These are phyloP conservation scores for Yarrowia galli DNA, from an alignment of 1,139 yeast genomes.

Conservation along the genomic window DNA sequence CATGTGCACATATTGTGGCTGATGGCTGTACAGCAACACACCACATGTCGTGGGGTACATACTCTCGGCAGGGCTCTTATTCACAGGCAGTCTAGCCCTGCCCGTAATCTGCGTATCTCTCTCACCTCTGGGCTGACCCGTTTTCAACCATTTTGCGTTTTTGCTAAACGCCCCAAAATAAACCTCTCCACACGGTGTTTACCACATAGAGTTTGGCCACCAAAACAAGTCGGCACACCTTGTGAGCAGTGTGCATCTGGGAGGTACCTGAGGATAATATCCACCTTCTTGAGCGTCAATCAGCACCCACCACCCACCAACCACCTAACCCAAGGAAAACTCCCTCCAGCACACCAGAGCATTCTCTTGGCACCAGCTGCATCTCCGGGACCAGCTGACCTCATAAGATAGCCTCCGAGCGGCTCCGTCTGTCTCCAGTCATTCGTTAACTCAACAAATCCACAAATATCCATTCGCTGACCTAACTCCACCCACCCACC, in stretches of 20 bases:
- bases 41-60: too few species aligned
- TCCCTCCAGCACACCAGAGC: too few species aligned
- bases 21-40: too few species aligned
- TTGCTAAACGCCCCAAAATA: neutral
- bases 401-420: neutral
- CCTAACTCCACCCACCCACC: too few species aligned
- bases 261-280: slow-evolving; percentile 23
- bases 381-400: neutral
- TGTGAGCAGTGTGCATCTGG: slow-evolving; percentile 33
- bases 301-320: slow-evolving; percentile 5
- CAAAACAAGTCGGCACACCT: slow-evolving; percentile 37
- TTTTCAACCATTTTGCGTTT: too few species aligned
- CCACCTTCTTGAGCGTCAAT: slow-evolving; percentile 7
- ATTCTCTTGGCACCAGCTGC: too few species aligned
- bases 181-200: slow-evolving; percentile 16
- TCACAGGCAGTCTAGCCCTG: too few species aligned
- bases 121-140: too few species aligned
- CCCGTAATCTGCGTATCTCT: too few species aligned
- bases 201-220: slow-evolving; percentile 17
- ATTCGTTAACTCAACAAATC: neutral
- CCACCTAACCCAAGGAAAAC: neutral
- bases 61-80: too few species aligned
- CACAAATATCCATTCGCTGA: too few species aligned
- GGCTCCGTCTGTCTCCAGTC: neutral
- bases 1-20: too few species aligned